phyloP scores from a whole-genome alignment of 2,329 filamentous ascomycete genomes.

The Fusarium verrucosum region DNA sequence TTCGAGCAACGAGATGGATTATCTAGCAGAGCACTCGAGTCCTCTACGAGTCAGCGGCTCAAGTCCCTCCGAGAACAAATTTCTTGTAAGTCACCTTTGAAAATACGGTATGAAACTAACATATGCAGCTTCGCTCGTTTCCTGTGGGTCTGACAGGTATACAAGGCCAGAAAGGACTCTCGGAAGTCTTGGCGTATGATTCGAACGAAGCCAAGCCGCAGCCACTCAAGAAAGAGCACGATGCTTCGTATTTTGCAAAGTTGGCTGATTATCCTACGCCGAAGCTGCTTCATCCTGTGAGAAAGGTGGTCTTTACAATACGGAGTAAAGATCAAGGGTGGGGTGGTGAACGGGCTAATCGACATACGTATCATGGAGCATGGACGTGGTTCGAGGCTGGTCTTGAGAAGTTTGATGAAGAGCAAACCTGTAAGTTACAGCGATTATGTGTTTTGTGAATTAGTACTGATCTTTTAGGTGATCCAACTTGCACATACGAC shows the following conservation, averaged over 20 bases:
- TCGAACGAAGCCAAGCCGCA: constrained; percentile 43
- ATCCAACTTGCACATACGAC: constrained; percentile 46
- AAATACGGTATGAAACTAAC: constrained; percentile 2
- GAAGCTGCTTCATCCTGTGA: constrained; percentile 59
- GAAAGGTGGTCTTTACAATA: constrained; percentile 70
- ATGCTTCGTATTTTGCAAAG: constrained; percentile 45
- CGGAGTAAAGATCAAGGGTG: constrained; percentile 68
- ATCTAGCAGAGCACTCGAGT: constrained; percentile 31
- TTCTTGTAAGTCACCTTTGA: constrained; percentile 44
- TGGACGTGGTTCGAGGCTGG: constrained; percentile 73
- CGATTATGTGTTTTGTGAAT: accelerated
- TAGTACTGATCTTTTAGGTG: constrained; percentile 36
- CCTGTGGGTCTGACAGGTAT: constrained; percentile 51
- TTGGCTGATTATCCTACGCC: constrained; percentile 54
- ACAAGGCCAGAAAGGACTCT: constrained; percentile 39
- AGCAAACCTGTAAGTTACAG: constrained; percentile 43
- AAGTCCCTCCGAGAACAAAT: constrained; percentile 44
- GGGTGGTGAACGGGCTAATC: constrained; percentile 48
- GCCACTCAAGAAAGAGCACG: constrained; percentile 42
- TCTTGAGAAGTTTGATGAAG: constrained; percentile 62
- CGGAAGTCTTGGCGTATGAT: constrained; percentile 46
- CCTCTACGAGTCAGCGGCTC: constrained; percentile 40
- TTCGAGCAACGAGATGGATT: constrained; percentile 51
- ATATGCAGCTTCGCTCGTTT: constrained; percentile 49
- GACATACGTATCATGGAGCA: constrained; percentile 57